A percentile compares a stretch with the other conserved stretches of the same genome.
These are phyloP conservation scores for Lentinula novae-zelandiae DNA, from an alignment of 1,284 basidiomycete species.

Conservation along the genomic window DNA sequence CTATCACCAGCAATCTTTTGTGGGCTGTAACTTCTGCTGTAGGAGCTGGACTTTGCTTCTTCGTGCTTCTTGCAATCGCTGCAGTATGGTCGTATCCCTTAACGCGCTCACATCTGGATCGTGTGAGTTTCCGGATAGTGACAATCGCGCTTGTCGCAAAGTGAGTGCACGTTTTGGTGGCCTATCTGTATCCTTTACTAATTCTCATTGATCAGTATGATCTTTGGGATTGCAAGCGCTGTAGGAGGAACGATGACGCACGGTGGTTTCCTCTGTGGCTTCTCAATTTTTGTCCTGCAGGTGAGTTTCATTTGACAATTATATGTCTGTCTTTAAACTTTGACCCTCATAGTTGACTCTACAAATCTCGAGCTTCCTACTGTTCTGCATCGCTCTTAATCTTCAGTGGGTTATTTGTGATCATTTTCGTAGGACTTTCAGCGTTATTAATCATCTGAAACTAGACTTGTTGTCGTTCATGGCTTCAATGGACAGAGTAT, in stretches of 20 bases:
- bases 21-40: slow-evolving; percentile 20
- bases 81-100: slow-evolving; percentile 16
- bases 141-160: slow-evolving; percentile 18
- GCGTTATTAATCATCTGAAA: background rate
- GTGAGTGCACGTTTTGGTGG: slow-evolving; percentile 9
- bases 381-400: slow-evolving; percentile 19
- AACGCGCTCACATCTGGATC: slow-evolving; percentile 18
- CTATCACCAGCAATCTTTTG: slow-evolving; percentile 15
- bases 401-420: slow-evolving; percentile 16
- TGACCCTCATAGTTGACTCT: slow-evolving; percentile 16
- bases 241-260: slow-evolving; percentile 17
- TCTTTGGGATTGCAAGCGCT: slow-evolving; percentile 19
- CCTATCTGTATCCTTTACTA: background rate
- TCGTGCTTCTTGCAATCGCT: slow-evolving; percentile 18
- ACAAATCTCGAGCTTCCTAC: slow-evolving; percentile 19
- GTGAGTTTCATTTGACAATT: slow-evolving; percentile 1
- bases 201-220: slow-evolving; percentile 13
- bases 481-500: slow-evolving; percentile 18
- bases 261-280: slow-evolving; percentile 17
- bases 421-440: background rate
- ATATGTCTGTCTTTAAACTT: background rate
- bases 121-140: slow-evolving; percentile 20
- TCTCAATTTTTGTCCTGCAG: slow-evolving; percentile 20
- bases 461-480: slow-evolving; percentile 21
- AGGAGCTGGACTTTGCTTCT: slow-evolving; percentile 19